Percentiles rank a stretch among this genome's conserved stretches.
Evolutionary conservation across 1,284 basidiomycete genomes (phyloP).

Genomic region (Irpex rosettiformis): DNA sequence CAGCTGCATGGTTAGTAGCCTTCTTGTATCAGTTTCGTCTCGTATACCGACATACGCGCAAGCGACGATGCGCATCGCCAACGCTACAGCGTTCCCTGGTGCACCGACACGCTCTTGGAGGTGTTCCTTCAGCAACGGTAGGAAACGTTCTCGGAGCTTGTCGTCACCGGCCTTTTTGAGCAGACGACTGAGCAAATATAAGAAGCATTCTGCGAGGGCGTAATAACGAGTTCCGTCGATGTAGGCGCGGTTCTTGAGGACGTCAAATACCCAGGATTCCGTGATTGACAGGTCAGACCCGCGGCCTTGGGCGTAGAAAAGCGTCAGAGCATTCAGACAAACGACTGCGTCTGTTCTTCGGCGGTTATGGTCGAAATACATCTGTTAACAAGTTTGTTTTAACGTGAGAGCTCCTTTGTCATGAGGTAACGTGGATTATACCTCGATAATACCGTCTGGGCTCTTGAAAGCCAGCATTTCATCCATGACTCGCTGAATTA

Average conservation of each 20-base stretch:
- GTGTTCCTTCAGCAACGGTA: conserved; percentile 39
- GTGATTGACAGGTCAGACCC: conserved; percentile 44
- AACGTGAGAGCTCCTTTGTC: too few relatives aligned
- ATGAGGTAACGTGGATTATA: too few relatives aligned
- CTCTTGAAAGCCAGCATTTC: conserved; percentile 49
- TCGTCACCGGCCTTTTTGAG: conserved; percentile 28
- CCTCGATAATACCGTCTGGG: conserved; percentile 47
- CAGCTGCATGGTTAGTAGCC: conserved; percentile 39
- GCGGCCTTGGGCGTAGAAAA: conserved; percentile 49
- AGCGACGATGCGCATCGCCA: conserved; percentile 46
- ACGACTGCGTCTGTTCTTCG: conserved; percentile 53
- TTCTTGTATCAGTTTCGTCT: conserved; percentile 39
- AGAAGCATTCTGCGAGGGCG: conserved; percentile 47
- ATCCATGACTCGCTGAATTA: conserved; percentile 36
- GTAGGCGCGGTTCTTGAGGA: conserved; percentile 50
- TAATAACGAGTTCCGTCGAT: conserved; percentile 60
- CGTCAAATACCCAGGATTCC: conserved; percentile 46
- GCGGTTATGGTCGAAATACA: conserved; percentile 50
- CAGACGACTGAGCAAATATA: conserved; percentile 51
- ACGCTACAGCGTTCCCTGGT: conserved; percentile 40
- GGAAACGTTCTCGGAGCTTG: conserved; percentile 30
- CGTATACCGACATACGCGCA: conserved; percentile 38
- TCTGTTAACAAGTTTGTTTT: conserved; percentile 28
- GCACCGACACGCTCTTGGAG: conserved; percentile 46
- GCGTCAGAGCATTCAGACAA: conserved; percentile 45